Conservation (phyloP, 2,329 filamentous ascomycete species). For the Aspergillus pseudotamarii region DNA sequence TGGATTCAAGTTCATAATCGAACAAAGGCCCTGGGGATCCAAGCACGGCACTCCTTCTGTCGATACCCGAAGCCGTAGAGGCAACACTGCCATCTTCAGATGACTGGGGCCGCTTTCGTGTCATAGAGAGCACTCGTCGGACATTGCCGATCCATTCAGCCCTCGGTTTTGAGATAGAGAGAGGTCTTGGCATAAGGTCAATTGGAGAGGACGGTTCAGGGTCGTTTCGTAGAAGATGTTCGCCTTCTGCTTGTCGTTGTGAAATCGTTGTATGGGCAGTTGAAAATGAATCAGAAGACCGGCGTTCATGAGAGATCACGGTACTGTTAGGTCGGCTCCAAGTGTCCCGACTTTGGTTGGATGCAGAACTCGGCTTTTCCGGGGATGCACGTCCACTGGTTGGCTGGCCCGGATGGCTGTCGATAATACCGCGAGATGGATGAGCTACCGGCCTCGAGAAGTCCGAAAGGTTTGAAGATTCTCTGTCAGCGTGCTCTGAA, state of each 20-base stretch:
- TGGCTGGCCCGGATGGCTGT: constrained; percentile 25
- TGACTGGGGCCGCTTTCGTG: constrained; percentile 31
- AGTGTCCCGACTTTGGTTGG: constrained; percentile 25
- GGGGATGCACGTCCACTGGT: constrained; percentile 29
- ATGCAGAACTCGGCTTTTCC: constrained; percentile 25
- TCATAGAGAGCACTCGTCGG: constrained; percentile 61
- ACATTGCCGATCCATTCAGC: constrained; percentile 71
- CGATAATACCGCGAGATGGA: constrained; percentile 23
- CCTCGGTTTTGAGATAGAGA: constrained; percentile 43
- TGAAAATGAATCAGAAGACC: constrained; percentile 53
- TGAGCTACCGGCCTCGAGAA: constrained; percentile 40
- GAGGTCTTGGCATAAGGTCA: constrained; percentile 33
- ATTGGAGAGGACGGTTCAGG: constrained; percentile 30
- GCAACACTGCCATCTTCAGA: constrained; percentile 21
- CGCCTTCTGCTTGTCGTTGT: constrained; percentile 55
- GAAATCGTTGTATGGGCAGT: constrained; percentile 54
- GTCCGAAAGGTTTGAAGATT: constrained; percentile 59
- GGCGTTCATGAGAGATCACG: constrained; percentile 35
- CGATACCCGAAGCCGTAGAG: constrained; percentile 31
- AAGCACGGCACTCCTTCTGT: constrained; percentile 28
- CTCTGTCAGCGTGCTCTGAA: constrained; percentile 58
- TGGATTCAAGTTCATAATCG: constrained; percentile 7
- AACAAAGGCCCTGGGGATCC: constrained; percentile 12
- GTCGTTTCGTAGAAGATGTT: constrained; percentile 53
- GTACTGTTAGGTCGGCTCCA: constrained; percentile 29